Evolutionary conservation across 2,329 filamentous ascomycete species (phyloP).

Genomic region (Colletotrichum euphorbiae): DNA sequence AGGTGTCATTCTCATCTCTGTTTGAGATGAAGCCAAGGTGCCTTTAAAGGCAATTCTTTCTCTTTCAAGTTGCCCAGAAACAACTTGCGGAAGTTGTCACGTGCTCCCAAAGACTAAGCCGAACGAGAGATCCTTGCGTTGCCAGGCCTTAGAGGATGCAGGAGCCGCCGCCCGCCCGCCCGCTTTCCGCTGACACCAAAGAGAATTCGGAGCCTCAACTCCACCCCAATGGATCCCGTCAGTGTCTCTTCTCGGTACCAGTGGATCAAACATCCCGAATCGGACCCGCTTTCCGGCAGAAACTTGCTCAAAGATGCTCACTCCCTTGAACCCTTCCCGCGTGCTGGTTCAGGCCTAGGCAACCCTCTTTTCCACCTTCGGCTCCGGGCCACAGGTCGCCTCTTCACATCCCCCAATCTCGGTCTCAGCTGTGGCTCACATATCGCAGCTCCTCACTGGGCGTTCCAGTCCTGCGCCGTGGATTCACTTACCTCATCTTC

Average conservation of each 20-base stretch:
- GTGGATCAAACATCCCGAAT: neutral
- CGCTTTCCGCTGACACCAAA: neutral
- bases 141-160: too few relatives aligned
- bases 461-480: too few relatives aligned
- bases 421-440: neutral
- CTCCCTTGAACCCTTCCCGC: neutral
- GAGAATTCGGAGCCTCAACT: slow-evolving; percentile 18
- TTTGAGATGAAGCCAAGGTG: too few relatives aligned
- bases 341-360: too few relatives aligned
- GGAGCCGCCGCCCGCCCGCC: too few relatives aligned
- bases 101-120: too few relatives aligned
- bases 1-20: too few relatives aligned
- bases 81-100: too few relatives aligned
- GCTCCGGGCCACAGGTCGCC: neutral
- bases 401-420: neutral
- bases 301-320: slow-evolving; percentile 53
- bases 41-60: too few relatives aligned
- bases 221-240: neutral
- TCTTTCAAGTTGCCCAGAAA: too few relatives aligned
- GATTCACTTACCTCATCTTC: slow-evolving; percentile 1
- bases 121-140: too few relatives aligned
- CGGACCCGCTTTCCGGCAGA: slow-evolving; percentile 39
- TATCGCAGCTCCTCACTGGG: neutral
- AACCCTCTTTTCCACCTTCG: neutral
- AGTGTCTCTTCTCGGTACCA: neutral